Conservation (phyloP, 2,329 filamentous ascomycete species). For the Paecilomyces dactylethromorphus region DNA sequence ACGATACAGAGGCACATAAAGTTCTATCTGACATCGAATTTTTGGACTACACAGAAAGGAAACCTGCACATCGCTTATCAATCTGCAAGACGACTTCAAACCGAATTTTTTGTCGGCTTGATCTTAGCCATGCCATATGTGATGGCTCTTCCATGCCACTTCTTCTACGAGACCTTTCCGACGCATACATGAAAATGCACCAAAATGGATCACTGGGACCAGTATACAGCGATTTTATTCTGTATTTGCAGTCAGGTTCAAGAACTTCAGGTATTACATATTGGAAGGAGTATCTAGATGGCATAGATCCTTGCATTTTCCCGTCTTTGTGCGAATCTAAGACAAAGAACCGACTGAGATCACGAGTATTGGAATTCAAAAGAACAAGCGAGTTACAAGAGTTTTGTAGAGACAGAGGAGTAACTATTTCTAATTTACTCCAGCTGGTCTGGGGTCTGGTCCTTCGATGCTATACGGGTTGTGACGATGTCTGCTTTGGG, state of each 20-base stretch:
- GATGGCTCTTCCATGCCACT: slow-evolving; percentile 41
- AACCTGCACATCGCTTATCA: slow-evolving; percentile 32
- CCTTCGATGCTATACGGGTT: slow-evolving; percentile 36
- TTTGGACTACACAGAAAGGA: slow-evolving; percentile 5
- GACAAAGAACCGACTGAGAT: slow-evolving; percentile 3
- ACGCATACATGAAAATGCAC: slow-evolving; percentile 22
- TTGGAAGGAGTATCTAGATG: slow-evolving; percentile 41
- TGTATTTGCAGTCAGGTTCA: slow-evolving; percentile 19
- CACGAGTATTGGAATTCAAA: slow-evolving; percentile 13
- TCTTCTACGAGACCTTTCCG: slow-evolving; percentile 33
- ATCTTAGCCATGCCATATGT: slow-evolving; percentile 41
- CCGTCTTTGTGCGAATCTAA: slow-evolving; percentile 20
- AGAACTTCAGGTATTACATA: slow-evolving; percentile 31
- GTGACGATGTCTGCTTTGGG: slow-evolving; percentile 41
- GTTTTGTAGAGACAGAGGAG: slow-evolving; percentile 14
- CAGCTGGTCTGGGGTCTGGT: slow-evolving; percentile 41
- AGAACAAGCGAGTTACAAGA: slow-evolving; percentile 15
- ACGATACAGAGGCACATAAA: background rate
- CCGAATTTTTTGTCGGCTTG: slow-evolving; percentile 32
- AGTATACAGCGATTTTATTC: slow-evolving; percentile 8
- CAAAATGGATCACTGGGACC: background rate
- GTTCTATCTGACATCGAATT: background rate
- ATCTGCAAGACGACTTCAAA: slow-evolving; percentile 25
- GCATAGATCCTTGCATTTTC: slow-evolving; percentile 42
- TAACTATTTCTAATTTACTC: slow-evolving; percentile 20